Base-by-base conservation (phyloP, 2,329 filamentous ascomycete species). In the Fusarium marasasianum region DNA sequence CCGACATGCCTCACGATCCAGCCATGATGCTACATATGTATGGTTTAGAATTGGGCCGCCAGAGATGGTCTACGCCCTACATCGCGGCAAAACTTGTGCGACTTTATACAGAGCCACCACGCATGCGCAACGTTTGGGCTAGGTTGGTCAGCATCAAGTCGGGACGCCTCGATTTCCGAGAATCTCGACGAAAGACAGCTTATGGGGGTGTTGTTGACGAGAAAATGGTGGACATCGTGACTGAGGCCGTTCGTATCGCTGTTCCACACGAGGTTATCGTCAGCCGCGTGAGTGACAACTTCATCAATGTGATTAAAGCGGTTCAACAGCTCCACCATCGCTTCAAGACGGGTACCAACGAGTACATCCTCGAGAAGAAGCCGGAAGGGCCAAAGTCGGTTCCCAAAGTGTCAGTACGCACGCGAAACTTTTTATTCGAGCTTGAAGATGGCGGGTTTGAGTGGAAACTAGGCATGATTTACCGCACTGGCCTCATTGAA, bases 391-490 rank as follows among this genome's bases (percentile, higher is more conserved):
- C 97, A 1, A 98, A 97, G 81, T 86, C 90, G 51, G 91, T 99
- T 0, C 96, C 96, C 4, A 96, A 94, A 79, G 86, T 99, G 29
- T 96, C 95, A 0, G 75, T 99, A 15, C 91, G 95, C 58, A 93
- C 92, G 62, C 93, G 93, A 77, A 93, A 93, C 10, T 87, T 99
- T 31, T 84, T 98, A 6, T 96, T 99, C 67, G 96, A 98, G 79
- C 87, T 99, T 41, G 96, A 99, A 83, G 96, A 99, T 80, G 96
- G 96, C 56, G 92, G 94, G 0, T 99, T 99, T 78, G 96, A 99
- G 81, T 99, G 95, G 94, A 98, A 98, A 80, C 86, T 99, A 15
- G 94, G 95, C 22, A 91, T 95, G 79, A 99, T 99, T 58, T 99
- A 98, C 81, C 91, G 96, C 38, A 91, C 94, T 51, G 96, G 97